phyloP scores from a whole-genome alignment of 164 flowering plant genomes.

The Vitis vinifera region ASM3070453v1 NC_081806.1:5203501-5204000 shows the following conservation, averaged over 20 bases:
- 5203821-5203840: conserved; percentile 54
- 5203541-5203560: no score
- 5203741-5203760: not conserved
- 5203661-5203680: no score
- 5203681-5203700: no score
- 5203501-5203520: conserved; percentile 9
- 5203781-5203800: conserved; percentile 22
- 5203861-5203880: conserved; percentile 22
- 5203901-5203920: conserved; percentile 23
- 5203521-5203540: no score
- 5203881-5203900: conserved; percentile 26
- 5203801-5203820: conserved; percentile 61
- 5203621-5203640: not conserved
- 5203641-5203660: no score
- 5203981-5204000: not conserved
- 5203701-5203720: no score
- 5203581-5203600: no score
- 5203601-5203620: not conserved
- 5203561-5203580: no score
- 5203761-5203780: no score
- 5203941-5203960: conserved; percentile 18
- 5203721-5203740: no score
- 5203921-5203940: conserved; percentile 23
- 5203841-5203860: conserved; percentile 45
- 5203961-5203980: not conserved